phyloP scores from a whole-genome alignment of 495 filamentous ascomycete species.

The Penicillium macrosclerotiorum region DNA sequence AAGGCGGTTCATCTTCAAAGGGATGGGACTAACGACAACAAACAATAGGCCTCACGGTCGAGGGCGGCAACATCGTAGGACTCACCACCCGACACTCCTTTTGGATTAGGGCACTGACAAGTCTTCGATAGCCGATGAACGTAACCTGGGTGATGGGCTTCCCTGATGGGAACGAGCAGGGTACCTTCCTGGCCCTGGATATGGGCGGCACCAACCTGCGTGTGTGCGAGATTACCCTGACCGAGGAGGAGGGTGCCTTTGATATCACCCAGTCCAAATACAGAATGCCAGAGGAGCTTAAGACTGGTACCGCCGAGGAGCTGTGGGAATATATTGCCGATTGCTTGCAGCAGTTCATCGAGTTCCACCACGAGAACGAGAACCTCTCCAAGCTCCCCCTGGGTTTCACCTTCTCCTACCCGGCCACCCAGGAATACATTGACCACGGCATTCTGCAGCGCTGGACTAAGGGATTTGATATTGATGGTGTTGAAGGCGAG shows the following conservation, averaged over 20 bases:
- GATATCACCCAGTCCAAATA: slow-evolving; percentile 99
- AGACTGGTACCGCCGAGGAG: slow-evolving; percentile 84
- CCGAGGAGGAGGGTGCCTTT: slow-evolving; percentile 89
- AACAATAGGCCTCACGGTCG: slow-evolving; percentile 67
- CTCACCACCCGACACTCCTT: slow-evolving; percentile 11
- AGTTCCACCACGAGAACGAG: slow-evolving; percentile 78
- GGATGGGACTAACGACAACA: slow-evolving; percentile 15
- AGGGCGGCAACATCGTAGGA: slow-evolving; percentile 90
- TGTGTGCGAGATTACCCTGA: slow-evolving; percentile 93
- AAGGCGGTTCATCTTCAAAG: not conserved
- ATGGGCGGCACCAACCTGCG: slow-evolving; percentile 99
- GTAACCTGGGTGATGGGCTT: slow-evolving; percentile 97
- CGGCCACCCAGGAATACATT: slow-evolving; percentile 93
- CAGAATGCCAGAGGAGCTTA: slow-evolving; percentile 92
- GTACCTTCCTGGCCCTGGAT: slow-evolving; percentile 89
- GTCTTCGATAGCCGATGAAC: slow-evolving; percentile 82
- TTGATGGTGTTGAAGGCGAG: slow-evolving; percentile 88
- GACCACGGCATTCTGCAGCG: slow-evolving; percentile 93
- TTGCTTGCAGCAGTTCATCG: slow-evolving; percentile 93
- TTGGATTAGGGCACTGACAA: not conserved
- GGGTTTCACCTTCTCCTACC: slow-evolving; percentile 98
- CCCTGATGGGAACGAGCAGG: slow-evolving; percentile 84
- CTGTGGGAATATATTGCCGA: slow-evolving; percentile 98
- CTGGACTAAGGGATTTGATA: slow-evolving; percentile 99
- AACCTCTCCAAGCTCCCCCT: slow-evolving; percentile 65